Percentiles rank a stretch among this genome's conserved stretches.
Evolutionary conservation across 345 rosid genomes (phyloP).

Genomic region (Trapa incisa): DNA sequence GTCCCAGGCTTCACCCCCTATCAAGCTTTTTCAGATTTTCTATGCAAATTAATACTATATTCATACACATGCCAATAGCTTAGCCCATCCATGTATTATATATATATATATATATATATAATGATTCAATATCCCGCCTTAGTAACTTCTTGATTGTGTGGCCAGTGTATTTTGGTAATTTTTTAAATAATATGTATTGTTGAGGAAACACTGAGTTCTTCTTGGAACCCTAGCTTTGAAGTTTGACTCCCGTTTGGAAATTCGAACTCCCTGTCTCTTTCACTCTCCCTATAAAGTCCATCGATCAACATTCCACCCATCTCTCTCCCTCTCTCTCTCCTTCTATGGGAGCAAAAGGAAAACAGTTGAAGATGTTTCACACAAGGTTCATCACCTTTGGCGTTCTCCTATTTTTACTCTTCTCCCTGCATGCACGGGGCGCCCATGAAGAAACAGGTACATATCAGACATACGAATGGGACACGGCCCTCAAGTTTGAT

Average conservation of each 20-base stretch:
- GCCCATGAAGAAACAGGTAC: neutral
- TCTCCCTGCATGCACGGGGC: slow-evolving; percentile 10
- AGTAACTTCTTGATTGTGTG: no score
- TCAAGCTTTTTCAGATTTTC: slow-evolving; percentile 20
- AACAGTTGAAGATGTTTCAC: slow-evolving; percentile 16
- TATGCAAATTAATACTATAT: slow-evolving; percentile 1
- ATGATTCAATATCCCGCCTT: no score
- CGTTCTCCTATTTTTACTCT: slow-evolving; percentile 12
- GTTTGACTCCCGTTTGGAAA: slow-evolving; percentile 6
- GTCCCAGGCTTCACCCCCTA: slow-evolving; percentile 8
- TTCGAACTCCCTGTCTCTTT: slow-evolving; percentile 1
- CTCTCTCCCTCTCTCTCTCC: slow-evolving; percentile 11
- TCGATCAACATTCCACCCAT: slow-evolving; percentile 8
- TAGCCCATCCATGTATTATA: neutral
- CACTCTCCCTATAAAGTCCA: slow-evolving; percentile 23
- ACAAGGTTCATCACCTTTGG: slow-evolving; percentile 15
- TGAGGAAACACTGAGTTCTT: neutral
- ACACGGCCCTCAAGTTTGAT: no score
- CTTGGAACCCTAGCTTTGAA: slow-evolving; percentile 27
- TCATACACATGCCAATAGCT: no score
- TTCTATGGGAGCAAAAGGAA: neutral
- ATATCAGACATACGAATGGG: no score
- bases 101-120: neutral
- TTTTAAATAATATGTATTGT: no score
- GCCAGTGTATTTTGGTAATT: no score